Conservation (phyloP, 495 filamentous ascomycete genomes). For the Apiosordaria backusii region DNA sequence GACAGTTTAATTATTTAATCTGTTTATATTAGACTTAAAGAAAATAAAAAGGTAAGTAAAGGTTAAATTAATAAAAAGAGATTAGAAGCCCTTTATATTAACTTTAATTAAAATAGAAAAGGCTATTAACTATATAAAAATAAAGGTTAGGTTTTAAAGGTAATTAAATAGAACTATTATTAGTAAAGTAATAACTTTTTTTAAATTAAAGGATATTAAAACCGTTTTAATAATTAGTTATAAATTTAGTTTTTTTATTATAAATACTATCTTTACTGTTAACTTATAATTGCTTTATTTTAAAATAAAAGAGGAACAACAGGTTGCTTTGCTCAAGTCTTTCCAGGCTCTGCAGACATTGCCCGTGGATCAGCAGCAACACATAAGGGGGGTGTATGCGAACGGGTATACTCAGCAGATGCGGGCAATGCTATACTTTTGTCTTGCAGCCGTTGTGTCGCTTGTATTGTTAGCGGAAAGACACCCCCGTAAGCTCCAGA, state of each 20-base stretch:
- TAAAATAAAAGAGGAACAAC: not conserved
- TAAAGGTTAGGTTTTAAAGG: constrained; percentile 14
- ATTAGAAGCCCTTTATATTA: constrained; percentile 28
- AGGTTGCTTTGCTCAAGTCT: constrained; percentile 9
- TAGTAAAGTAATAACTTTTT: constrained; percentile 31
- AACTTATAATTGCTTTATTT: not conserved
- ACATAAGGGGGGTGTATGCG: constrained; percentile 4
- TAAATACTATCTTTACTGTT: not conserved
- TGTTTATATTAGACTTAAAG: constrained; percentile 12
- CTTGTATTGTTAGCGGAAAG: constrained; percentile 3
- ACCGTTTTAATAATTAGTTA: constrained; percentile 28
- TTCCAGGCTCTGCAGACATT: constrained; percentile 8
- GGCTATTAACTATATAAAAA: constrained; percentile 32
- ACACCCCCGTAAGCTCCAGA: not conserved
- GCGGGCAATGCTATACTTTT: constrained; percentile 19
- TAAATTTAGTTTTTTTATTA: not conserved
- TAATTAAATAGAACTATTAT: constrained; percentile 27
- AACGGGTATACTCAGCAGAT: constrained; percentile 15
- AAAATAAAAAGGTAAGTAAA: constrained; percentile 16
- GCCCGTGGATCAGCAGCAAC: constrained; percentile 6
- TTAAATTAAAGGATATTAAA: constrained; percentile 9
- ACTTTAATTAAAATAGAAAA: constrained; percentile 23
- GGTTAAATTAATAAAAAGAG: constrained; percentile 30
- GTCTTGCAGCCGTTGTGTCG: constrained; percentile 4
- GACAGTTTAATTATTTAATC: constrained; percentile 27